Evolutionary conservation across 2,329 filamentous ascomycete species (phyloP).

Genomic region (Hypomyces perniciosus): DNA sequence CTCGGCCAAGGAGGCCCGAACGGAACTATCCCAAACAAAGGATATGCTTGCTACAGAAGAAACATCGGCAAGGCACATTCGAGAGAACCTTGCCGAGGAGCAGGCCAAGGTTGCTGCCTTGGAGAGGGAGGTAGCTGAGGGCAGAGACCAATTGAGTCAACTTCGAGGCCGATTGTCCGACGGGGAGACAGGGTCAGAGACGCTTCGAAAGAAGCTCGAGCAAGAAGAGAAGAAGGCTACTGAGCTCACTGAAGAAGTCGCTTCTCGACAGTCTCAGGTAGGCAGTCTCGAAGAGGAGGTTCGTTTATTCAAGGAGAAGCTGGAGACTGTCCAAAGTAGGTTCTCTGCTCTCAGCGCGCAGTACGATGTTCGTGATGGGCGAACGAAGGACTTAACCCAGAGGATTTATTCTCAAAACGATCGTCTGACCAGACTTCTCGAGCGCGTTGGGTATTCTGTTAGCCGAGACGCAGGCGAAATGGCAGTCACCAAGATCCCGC

Average conservation of each 20-base stretch:
- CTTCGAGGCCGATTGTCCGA: slow-evolving; percentile 69
- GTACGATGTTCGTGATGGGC: slow-evolving; percentile 63
- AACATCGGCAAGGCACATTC: slow-evolving; percentile 43
- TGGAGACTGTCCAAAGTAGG: slow-evolving; percentile 48
- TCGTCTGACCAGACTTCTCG: slow-evolving; percentile 73
- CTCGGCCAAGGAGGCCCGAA: slow-evolving; percentile 48
- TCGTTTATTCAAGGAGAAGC: slow-evolving; percentile 59
- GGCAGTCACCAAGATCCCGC: slow-evolving; percentile 65
- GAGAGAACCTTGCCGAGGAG: slow-evolving; percentile 48
- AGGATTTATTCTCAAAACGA: slow-evolving; percentile 79
- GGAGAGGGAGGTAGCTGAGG: slow-evolving; percentile 54
- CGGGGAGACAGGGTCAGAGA: slow-evolving; percentile 78
- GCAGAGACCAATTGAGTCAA: slow-evolving; percentile 61
- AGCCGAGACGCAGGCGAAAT: slow-evolving; percentile 67
- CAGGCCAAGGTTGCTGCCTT: slow-evolving; percentile 49
- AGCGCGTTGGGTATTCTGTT: slow-evolving; percentile 79
- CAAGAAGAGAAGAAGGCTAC: slow-evolving; percentile 69
- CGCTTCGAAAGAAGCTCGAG: slow-evolving; percentile 65
- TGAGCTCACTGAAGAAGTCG: slow-evolving; percentile 62
- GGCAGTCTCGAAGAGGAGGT: slow-evolving; percentile 73
- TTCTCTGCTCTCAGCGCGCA: slow-evolving; percentile 47
- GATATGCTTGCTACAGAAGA: slow-evolving; percentile 49
- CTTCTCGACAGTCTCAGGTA: slow-evolving; percentile 68
- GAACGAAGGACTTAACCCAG: slow-evolving; percentile 78
- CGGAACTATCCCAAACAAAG: slow-evolving; percentile 49